Conservation (phyloP, 306 rosid genomes). For the Quercus variabilis region DNA sequence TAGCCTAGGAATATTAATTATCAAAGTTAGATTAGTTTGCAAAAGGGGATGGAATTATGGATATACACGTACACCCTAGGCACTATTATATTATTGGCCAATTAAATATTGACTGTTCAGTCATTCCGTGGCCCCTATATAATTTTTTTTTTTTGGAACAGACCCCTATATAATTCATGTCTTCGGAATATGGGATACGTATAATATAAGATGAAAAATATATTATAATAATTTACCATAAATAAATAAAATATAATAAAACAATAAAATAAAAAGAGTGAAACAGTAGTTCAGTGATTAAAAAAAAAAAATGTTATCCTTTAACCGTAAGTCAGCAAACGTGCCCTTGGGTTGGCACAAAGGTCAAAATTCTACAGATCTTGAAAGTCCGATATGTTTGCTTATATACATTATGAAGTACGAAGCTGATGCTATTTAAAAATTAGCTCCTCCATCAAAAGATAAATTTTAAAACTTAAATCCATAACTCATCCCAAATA, state of each 20-base stretch:
- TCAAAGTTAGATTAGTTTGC: not conserved
- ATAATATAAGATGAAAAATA: too few species aligned
- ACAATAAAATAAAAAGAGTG: too few species aligned
- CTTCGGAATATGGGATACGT: not conserved
- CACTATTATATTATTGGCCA: not conserved
- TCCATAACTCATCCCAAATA: too few species aligned
- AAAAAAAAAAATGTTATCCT: too few species aligned
- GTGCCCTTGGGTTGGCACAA: not conserved
- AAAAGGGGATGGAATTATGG: not conserved
- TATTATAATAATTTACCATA: too few species aligned
- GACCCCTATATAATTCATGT: not conserved
- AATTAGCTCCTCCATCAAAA: too few species aligned
- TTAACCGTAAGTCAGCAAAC: not conserved
- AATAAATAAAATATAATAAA: too few species aligned
- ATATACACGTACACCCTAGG: not conserved
- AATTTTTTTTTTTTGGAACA: not conserved
- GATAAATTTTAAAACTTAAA: too few species aligned
- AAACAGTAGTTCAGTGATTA: not conserved
- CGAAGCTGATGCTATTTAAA: too few species aligned
- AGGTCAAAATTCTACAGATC: not conserved
- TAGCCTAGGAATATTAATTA: not conserved
- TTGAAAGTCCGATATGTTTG: too few species aligned
- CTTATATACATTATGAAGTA: too few species aligned
- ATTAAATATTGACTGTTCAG: not conserved
- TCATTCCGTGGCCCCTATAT: not conserved